phyloP scores from a whole-genome alignment of 495 filamentous ascomycete genomes.

The Aspergillus carlsbadensis region DNA sequence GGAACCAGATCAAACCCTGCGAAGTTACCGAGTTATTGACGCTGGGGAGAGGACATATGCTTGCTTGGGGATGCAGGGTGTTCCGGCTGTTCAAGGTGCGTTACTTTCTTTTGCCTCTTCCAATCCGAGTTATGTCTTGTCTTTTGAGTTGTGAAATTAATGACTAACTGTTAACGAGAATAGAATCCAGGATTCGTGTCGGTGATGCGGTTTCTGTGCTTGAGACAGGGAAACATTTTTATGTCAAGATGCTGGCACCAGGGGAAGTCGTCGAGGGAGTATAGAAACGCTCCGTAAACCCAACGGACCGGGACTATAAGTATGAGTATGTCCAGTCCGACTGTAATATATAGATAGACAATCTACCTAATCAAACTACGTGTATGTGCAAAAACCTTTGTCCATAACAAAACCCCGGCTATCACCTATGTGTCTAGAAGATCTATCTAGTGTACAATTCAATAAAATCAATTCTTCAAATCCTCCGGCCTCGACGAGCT shows the following conservation, averaged over 20 bases:
- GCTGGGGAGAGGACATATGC: constrained; percentile 65
- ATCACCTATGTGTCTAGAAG: not conserved
- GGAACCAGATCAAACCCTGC: constrained; percentile 74
- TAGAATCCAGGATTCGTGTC: constrained; percentile 50
- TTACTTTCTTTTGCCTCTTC: constrained; percentile 3
- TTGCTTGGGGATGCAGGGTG: constrained; percentile 84
- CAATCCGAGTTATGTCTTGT: too few relatives aligned
- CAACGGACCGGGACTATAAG: not conserved
- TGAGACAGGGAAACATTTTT: constrained; percentile 62
- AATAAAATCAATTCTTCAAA: not conserved
- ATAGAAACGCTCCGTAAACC: constrained; percentile 7
- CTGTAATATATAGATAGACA: too few relatives aligned
- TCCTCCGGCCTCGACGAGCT: not conserved
- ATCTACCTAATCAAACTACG: too few relatives aligned
- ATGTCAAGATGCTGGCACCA: constrained; percentile 52
- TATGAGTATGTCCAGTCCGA: not conserved
- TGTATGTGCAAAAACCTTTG: not conserved
- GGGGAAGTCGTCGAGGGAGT: constrained; percentile 41
- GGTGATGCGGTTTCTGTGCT: constrained; percentile 61
- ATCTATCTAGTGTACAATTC: not conserved
- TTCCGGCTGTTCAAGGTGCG: constrained; percentile 49
- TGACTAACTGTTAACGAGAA: not conserved
- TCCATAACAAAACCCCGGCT: not conserved
- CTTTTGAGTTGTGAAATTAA: not conserved
- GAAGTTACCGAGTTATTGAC: constrained; percentile 71